Evolutionary conservation across 2,329 filamentous ascomycete species (phyloP).

Genomic region (Juglanconis oblonga): DNA sequence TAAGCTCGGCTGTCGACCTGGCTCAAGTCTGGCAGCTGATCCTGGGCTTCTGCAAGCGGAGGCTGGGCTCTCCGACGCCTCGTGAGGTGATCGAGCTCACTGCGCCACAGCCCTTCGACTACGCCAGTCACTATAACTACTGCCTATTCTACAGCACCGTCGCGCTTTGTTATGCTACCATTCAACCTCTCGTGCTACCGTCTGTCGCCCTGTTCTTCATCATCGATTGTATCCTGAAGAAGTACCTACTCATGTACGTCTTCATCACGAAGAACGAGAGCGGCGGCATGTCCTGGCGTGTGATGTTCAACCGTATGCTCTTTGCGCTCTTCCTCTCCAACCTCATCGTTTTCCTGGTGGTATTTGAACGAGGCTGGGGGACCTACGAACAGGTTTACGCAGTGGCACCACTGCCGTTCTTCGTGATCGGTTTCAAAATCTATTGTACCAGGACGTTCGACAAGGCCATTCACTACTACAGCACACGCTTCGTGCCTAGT

Average conservation of each 20-base stretch:
- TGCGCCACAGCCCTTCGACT: slow-evolving; percentile 89
- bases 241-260: slow-evolving; percentile 90
- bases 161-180: slow-evolving; percentile 75
- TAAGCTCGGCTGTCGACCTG: slow-evolving; percentile 92
- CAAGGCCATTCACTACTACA: slow-evolving; percentile 76
- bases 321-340: slow-evolving; percentile 79
- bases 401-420: slow-evolving; percentile 70
- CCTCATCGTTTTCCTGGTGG: slow-evolving; percentile 71
- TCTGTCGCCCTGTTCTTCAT: slow-evolving; percentile 87
- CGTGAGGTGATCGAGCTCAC: slow-evolving; percentile 89
- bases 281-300: slow-evolving; percentile 87
- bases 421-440: slow-evolving; percentile 81
- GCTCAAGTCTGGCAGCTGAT: slow-evolving; percentile 80
- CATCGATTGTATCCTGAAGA: slow-evolving; percentile 87
- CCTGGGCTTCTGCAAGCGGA: slow-evolving; percentile 82
- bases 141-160: slow-evolving; percentile 94
- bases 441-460: slow-evolving; percentile 79
- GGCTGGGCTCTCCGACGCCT: slow-evolving; percentile 83
- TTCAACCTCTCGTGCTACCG: slow-evolving; percentile 84
- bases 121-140: slow-evolving; percentile 96
- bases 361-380: slow-evolving; percentile 66
- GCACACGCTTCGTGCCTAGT: slow-evolving; percentile 52
- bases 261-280: slow-evolving; percentile 97
- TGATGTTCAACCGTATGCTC: slow-evolving; percentile 88
- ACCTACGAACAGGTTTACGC: slow-evolving; percentile 60